Evolutionary conservation across 768 basidiomycete genomes (phyloP).

Genomic region (Pisolithus orientalis): DNA sequence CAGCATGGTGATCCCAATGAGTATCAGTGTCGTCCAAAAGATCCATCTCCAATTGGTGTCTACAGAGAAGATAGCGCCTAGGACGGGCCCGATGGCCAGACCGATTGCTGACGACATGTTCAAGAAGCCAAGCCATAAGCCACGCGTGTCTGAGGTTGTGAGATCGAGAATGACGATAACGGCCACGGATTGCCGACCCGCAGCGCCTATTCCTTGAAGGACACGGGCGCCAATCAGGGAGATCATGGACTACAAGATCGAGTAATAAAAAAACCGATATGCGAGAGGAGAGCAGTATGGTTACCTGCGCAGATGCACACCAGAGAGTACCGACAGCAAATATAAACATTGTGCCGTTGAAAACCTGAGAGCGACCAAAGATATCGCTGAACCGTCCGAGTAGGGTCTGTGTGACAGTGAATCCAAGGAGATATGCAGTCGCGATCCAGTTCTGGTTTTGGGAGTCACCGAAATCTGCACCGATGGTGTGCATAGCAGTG

Average conservation of each 20-base stretch:
- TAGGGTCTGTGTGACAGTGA: conserved; percentile 30
- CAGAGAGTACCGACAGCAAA: conserved; percentile 29
- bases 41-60: conserved; percentile 41
- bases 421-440: conserved; percentile 29
- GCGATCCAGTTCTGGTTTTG: conserved; percentile 31
- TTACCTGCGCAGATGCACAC: conserved; percentile 27
- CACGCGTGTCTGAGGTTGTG: conserved; percentile 30
- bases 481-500: conserved; percentile 31
- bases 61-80: conserved; percentile 41
- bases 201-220: conserved; percentile 32
- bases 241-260: conserved; percentile 25
- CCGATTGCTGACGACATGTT: conserved; percentile 35
- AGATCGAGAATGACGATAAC: conserved; percentile 31
- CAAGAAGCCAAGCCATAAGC: conserved; percentile 32
- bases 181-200: conserved; percentile 31
- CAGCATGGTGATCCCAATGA: conserved; percentile 25
- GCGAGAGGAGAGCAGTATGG: conserved; percentile 1
- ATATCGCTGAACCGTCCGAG: conserved; percentile 31
- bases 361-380: conserved; percentile 28
- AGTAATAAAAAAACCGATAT: conserved; percentile 1
- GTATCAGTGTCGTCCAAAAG: conserved; percentile 36
- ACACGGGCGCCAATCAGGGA: conserved; percentile 29
- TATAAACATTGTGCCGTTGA: conserved; percentile 31
- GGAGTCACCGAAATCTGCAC: conserved; percentile 23
- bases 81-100: conserved; percentile 39